Base-by-base conservation (phyloP, 1,139 yeast genomes). In the Scheffersomyces segobiensis region DNA sequence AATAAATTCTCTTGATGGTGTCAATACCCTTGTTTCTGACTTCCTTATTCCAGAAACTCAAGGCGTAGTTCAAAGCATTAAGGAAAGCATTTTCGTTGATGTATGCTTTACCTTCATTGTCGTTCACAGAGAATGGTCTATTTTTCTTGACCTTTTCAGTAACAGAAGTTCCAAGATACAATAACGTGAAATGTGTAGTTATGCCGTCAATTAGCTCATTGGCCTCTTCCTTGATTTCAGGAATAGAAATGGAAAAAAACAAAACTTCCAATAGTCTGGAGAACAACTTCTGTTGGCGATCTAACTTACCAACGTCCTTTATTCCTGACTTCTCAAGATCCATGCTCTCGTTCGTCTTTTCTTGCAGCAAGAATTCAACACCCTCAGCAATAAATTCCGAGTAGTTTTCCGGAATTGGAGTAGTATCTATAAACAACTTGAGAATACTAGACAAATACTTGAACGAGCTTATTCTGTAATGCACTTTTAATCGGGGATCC, bases 401-500 rank as follows among this genome's bases (percentile, higher is more conserved):
- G 62, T 84, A 84, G 56, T 84, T 81, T 2, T 79, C 82, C 0
- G 92, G 91, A n/a, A 89, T 75, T 3, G 85, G 85, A 0, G 85
- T 79, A 0, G 89, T 80, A 57, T 92, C 88, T 55, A 95, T 79
- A 64, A 93, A 86, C 57, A 93, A 77, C 66, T 88, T 84, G 67
- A 92, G 77, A 1, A 91, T 84, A 3, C 88, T 80, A 0, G 88
- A 79, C 59, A 95, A 75, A 64, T 92, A 90, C 56, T 85, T 82
- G 78, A 85, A 93, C 0, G 98, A 96, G 67, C 90, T 87, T 10
- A 85, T 78, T 60, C 96, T 80, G 71, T 91, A 91, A 66, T 88
- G 92, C 1, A 79, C 70, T 61, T 88, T 87, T 52, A 83, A 78
- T 55, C 91, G 80, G 5, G 85, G 84, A 66, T 91, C 93, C 60